phyloP scores from a whole-genome alignment of 2,329 filamentous ascomycete species.

The Nigrospora osmanthi region DNA sequence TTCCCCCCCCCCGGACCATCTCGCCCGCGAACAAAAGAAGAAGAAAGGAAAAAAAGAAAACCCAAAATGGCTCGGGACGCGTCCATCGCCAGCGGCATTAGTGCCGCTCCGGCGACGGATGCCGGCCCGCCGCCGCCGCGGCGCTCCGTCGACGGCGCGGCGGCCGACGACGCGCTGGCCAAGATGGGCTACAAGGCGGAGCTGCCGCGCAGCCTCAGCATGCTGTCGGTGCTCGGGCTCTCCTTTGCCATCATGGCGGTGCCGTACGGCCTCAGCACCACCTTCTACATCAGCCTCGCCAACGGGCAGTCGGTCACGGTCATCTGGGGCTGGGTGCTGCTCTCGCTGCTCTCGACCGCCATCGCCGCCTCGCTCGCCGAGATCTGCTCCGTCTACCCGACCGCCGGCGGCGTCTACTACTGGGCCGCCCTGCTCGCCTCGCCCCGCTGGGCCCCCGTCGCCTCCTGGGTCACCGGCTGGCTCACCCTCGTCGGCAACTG shows the following conservation, averaged over 20 bases:
- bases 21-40: no score
- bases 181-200: constrained; percentile 63
- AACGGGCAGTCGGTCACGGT: constrained; percentile 64
- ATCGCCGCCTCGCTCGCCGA: constrained; percentile 62
- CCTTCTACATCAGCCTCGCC: constrained; percentile 58
- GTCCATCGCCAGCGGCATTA: not conserved
- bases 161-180: constrained; percentile 52
- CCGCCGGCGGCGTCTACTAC: constrained; percentile 64
- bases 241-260: constrained; percentile 72
- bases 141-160: constrained; percentile 7
- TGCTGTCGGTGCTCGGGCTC: constrained; percentile 57
- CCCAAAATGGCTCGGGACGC: constrained; percentile 1
- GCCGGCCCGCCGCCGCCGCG: not conserved
- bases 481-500: constrained; percentile 66
- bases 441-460: constrained; percentile 56
- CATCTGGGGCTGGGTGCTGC: constrained; percentile 62
- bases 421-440: constrained; percentile 62
- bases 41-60: no score
- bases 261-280: constrained; percentile 60
- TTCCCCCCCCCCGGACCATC: no score
- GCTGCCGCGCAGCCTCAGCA: constrained; percentile 57
- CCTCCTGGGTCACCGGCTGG: constrained; percentile 66
- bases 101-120: not conserved
- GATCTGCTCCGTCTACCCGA: constrained; percentile 62
- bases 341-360: constrained; percentile 53